Percentiles rank a stretch among this genome's conserved stretches.
Evolutionary conservation across 768 basidiomycete species (phyloP).

Genomic region (Holtermanniella nyarrowii): DNA sequence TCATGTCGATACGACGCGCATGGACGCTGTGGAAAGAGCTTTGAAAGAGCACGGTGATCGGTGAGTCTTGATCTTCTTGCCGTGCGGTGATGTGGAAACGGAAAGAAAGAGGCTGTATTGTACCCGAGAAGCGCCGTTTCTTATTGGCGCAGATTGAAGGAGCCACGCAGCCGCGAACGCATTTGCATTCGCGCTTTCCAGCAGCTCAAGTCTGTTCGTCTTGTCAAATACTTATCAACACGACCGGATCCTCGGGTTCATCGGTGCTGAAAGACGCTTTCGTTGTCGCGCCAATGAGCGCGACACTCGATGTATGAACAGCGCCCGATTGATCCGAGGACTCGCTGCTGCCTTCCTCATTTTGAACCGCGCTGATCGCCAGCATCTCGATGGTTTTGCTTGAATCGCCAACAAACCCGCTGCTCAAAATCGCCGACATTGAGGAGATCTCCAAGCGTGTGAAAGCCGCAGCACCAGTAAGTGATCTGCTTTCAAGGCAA

Average conservation of each 20-base stretch:
- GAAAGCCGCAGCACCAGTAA: slow-evolving; percentile 46
- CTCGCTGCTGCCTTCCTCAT: slow-evolving; percentile 17
- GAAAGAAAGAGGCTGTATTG: too few species aligned
- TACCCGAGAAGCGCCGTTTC: too few species aligned
- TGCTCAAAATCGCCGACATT: slow-evolving; percentile 88
- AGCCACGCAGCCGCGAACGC: too few species aligned
- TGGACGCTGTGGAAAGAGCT: slow-evolving; percentile 16
- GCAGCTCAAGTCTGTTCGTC: too few species aligned
- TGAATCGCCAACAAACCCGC: slow-evolving; percentile 93
- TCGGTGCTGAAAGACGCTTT: background rate
- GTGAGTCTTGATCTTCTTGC: background rate
- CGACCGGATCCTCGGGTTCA: too few species aligned
- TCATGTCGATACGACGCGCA: slow-evolving; percentile 78
- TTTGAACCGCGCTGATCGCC: background rate
- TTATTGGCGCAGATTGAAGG: too few species aligned
- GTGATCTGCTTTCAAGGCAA: background rate
- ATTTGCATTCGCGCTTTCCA: too few species aligned
- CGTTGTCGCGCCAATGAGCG: too few species aligned
- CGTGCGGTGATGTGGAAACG: too few species aligned
- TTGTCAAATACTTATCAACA: too few species aligned
- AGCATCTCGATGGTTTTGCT: slow-evolving; percentile 74
- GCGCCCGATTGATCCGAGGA: slow-evolving; percentile 20
- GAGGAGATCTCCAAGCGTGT: slow-evolving; percentile 71
- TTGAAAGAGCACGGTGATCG: slow-evolving; percentile 1
- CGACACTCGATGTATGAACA: too few species aligned